phyloP scores from a whole-genome alignment of 257 asterid genomes.

The Solanum acaule region DNA sequence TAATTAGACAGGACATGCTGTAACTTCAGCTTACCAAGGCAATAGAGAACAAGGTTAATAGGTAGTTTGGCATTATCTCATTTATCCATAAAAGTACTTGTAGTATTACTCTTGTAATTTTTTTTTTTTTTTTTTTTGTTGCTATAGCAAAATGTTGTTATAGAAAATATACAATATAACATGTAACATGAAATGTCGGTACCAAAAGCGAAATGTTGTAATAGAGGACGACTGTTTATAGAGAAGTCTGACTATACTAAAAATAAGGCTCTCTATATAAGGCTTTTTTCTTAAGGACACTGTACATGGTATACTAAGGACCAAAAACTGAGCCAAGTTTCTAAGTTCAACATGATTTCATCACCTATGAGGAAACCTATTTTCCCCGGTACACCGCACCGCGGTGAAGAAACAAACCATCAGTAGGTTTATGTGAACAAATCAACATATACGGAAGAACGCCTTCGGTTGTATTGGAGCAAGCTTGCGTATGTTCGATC shows the following conservation, averaged over 20 bases:
- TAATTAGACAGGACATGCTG: fast-evolving
- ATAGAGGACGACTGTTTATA: neutral
- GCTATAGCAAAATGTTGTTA: neutral
- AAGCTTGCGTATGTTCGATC: constrained; percentile 77
- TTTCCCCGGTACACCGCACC: neutral
- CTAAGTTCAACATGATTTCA: neutral
- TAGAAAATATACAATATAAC: neutral
- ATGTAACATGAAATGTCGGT: neutral
- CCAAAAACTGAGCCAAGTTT: neutral
- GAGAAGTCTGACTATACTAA: neutral
- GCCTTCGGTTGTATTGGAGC: constrained; percentile 53
- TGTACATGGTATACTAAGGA: neutral
- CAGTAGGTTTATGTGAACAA: constrained; percentile 21
- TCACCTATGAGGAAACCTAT: neutral
- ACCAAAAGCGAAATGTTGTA: neutral
- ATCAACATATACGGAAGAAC: constrained; percentile 42
- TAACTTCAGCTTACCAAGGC: neutral
- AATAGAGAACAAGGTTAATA: neutral
- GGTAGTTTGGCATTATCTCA: neutral
- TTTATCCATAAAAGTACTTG: neutral
- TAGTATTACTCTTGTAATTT: neutral
- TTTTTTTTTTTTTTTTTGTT: neutral
- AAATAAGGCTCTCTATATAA: neutral
- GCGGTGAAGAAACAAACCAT: neutral
- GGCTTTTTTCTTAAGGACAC: neutral